Percentiles rank a stretch among this genome's conserved stretches.
Conservation (phyloP, 2,329 filamentous ascomycete genomes). For the Trichoderma oligosporum region DNA sequence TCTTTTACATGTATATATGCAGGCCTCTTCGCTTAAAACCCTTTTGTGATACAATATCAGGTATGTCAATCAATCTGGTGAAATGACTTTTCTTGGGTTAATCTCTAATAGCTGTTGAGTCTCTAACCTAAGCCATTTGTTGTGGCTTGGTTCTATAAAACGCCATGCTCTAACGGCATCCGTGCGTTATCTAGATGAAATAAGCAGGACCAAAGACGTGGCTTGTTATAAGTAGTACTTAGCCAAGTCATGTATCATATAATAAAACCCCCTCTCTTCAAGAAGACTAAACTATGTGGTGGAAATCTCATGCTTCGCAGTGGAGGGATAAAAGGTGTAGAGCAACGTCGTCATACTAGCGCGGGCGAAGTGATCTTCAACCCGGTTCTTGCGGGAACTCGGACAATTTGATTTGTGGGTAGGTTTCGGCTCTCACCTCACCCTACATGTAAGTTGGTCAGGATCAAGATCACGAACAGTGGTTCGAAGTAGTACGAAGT, state of each 20-base stretch:
- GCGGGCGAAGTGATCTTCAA: constrained; percentile 1
- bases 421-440: neutral
- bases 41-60: neutral
- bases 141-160: neutral
- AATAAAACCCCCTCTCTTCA: neutral
- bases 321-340: constrained; percentile 1
- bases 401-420: neutral
- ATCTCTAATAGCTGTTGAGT: too few relatives aligned
- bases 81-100: neutral
- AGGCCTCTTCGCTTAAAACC: neutral
- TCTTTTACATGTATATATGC: constrained; percentile 2
- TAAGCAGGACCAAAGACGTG: too few relatives aligned
- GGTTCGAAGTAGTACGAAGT: too few relatives aligned
- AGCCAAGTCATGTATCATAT: too few relatives aligned
- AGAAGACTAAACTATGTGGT: neutral
- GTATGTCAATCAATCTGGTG: neutral
- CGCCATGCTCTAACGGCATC: neutral
- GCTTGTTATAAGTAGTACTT: too few relatives aligned
- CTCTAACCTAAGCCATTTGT: neutral
- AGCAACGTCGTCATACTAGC: constrained; percentile 11
- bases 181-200: too few relatives aligned
- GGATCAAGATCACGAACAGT: neutral
- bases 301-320: neutral
- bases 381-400: neutral
- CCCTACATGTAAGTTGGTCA: neutral